Percentiles rank a stretch among this genome's conserved stretches.
These are phyloP conservation scores for Vigna trinervia DNA, from an alignment of 306 rosid genomes.

Conservation along the genomic window DNA sequence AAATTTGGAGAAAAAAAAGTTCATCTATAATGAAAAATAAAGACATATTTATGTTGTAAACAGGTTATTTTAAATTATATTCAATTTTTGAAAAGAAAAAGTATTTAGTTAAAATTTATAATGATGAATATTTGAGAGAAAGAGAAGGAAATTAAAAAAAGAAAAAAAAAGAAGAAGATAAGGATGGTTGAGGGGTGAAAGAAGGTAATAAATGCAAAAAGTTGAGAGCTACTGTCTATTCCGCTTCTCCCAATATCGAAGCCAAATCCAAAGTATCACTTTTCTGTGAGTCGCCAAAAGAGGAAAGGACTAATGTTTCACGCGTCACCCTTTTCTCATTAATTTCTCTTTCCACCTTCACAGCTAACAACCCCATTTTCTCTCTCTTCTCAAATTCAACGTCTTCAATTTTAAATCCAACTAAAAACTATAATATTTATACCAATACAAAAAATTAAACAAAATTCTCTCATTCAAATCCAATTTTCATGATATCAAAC, in stretches of 20 bases:
- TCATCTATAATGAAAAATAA: too few species aligned
- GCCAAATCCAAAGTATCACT: slow-evolving; percentile 52
- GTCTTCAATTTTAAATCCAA: too few species aligned
- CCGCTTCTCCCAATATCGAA: neutral
- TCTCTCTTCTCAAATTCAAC: too few species aligned
- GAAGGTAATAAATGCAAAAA: slow-evolving; percentile 61
- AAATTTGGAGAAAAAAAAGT: too few species aligned
- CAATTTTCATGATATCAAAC: too few species aligned
- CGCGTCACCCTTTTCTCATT: slow-evolving; percentile 61
- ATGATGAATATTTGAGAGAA: neutral
- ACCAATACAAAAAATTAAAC: too few species aligned
- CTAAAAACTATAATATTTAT: too few species aligned
- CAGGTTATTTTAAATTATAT: too few species aligned
- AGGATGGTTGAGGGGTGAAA: slow-evolving; percentile 4
- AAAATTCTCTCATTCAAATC: too few species aligned
- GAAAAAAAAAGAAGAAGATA: slow-evolving; percentile 35
- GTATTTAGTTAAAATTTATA: too few species aligned
- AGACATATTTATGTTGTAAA: too few species aligned
- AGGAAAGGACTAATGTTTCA: slow-evolving; percentile 60
- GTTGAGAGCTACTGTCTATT: slow-evolving; percentile 29
- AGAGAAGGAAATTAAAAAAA: neutral
- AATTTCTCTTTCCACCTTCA: slow-evolving; percentile 40
- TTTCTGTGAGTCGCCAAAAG: slow-evolving; percentile 61
- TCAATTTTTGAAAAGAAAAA: too few species aligned
- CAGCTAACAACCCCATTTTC: neutral